A percentile compares a stretch with the other conserved stretches of the same genome.
Conservation (phyloP, 1,284 basidiomycete species). For the Leucoagaricus sp. region DNA sequence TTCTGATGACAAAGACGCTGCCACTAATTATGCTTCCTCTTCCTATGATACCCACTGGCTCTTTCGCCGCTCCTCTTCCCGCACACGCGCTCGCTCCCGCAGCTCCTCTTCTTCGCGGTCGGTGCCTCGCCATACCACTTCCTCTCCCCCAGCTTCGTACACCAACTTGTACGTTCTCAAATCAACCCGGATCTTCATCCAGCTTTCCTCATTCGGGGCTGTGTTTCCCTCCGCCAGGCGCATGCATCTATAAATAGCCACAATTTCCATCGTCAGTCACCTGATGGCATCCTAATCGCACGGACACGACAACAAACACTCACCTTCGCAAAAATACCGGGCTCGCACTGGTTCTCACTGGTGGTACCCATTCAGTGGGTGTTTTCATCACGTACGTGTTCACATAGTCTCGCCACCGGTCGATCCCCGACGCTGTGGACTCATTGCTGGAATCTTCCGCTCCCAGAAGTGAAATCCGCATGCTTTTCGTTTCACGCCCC, state of each 20-base stretch:
- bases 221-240: slow-evolving; percentile 34
- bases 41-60: slow-evolving; percentile 33
- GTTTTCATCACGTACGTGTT: slow-evolving; percentile 79
- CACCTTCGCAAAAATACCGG: slow-evolving; percentile 51
- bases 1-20: slow-evolving; percentile 16
- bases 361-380: slow-evolving; percentile 69
- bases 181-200: slow-evolving; percentile 64
- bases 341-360: slow-evolving; percentile 42
- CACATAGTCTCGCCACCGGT: slow-evolving; percentile 87
- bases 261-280: slow-evolving; percentile 30
- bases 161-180: slow-evolving; percentile 72
- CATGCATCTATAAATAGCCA: slow-evolving; percentile 37
- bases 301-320: slow-evolving; percentile 19
- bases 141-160: slow-evolving; percentile 68
- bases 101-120: slow-evolving; percentile 42
- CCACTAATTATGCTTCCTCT: slow-evolving; percentile 17
- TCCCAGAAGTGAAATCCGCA: slow-evolving; percentile 80
- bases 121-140: slow-evolving; percentile 44
- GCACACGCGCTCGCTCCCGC: slow-evolving; percentile 42
- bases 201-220: slow-evolving; percentile 30
- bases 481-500: slow-evolving; percentile 61
- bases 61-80: slow-evolving; percentile 55
- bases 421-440: neutral
- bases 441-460: slow-evolving; percentile 73
- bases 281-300: slow-evolving; percentile 15